These are phyloP conservation scores for Clitoria ternatea DNA, from an alignment of 306 rosid genomes.

Conservation along the genomic window DNA sequence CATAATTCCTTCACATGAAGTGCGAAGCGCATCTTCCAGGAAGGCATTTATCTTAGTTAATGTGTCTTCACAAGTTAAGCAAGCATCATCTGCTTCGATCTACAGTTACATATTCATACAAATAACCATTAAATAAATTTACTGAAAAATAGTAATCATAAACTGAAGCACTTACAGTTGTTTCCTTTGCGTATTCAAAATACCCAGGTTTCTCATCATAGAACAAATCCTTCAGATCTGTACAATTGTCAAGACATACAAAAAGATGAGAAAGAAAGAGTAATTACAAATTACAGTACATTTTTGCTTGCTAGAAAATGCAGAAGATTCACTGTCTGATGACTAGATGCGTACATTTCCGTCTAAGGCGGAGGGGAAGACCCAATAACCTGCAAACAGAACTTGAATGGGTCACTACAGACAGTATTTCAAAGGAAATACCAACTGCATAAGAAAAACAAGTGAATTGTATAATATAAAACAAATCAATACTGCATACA, in stretches of 20 bases:
- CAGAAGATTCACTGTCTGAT: slow-evolving; percentile 9
- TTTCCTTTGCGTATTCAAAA: slow-evolving; percentile 82
- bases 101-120: slow-evolving; percentile 26
- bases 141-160: neutral
- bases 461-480: neutral
- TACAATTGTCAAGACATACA: slow-evolving; percentile 13
- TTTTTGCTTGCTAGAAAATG: slow-evolving; percentile 17
- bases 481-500: neutral
- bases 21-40: slow-evolving; percentile 59
- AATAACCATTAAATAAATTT: slow-evolving; percentile 3
- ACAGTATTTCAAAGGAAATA: slow-evolving; percentile 14
- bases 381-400: slow-evolving; percentile 66
- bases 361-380: slow-evolving; percentile 68
- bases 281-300: neutral
- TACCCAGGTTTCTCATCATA: slow-evolving; percentile 59
- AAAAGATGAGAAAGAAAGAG: slow-evolving; percentile 1
- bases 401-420: slow-evolving; percentile 29
- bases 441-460: slow-evolving; percentile 9
- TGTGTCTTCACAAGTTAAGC: slow-evolving; percentile 55
- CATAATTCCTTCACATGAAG: slow-evolving; percentile 95
- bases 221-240: slow-evolving; percentile 76
- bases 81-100: slow-evolving; percentile 80
- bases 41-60: slow-evolving; percentile 53
- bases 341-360: slow-evolving; percentile 56
- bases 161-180: slow-evolving; percentile 51